Conservation (phyloP, 2,329 filamentous ascomycete genomes). For the Myriosclerotinia scirpicola region DNA sequence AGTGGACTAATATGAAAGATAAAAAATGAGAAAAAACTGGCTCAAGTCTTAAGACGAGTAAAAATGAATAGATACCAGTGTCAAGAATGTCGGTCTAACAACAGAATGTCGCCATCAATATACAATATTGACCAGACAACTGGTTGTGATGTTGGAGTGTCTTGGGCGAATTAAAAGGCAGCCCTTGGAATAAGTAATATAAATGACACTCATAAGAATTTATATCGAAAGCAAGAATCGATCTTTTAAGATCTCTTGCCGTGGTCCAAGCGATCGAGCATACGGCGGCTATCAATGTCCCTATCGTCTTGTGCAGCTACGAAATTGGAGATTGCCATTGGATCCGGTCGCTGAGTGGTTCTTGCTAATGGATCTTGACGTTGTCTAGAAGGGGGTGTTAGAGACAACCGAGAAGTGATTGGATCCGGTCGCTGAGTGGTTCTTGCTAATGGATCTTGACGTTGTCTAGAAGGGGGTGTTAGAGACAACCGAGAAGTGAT, state of each 20-base stretch:
- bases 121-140: neutral
- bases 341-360: constrained; percentile 32
- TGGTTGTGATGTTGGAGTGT: neutral
- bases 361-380: constrained; percentile 9
- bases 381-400: constrained; percentile 38
- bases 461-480: constrained; percentile 38
- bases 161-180: neutral
- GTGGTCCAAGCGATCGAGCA: constrained; percentile 38
- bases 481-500: constrained; percentile 34
- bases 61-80: neutral
- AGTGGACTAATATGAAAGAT: neutral
- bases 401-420: constrained; percentile 34
- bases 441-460: constrained; percentile 4
- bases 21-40: neutral
- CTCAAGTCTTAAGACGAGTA: too few relatives aligned
- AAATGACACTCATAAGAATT: neutral
- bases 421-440: constrained; percentile 21
- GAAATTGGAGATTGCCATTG: constrained; percentile 40
- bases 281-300: constrained; percentile 39
- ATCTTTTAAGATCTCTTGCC: constrained; percentile 17
- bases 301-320: constrained; percentile 37
- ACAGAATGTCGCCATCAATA: neutral
- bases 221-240: neutral
- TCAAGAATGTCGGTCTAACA: neutral
- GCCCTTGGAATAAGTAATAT: neutral